Conservation (phyloP, 2,329 filamentous ascomycete genomes). For the Pyricularia sp. region DNA sequence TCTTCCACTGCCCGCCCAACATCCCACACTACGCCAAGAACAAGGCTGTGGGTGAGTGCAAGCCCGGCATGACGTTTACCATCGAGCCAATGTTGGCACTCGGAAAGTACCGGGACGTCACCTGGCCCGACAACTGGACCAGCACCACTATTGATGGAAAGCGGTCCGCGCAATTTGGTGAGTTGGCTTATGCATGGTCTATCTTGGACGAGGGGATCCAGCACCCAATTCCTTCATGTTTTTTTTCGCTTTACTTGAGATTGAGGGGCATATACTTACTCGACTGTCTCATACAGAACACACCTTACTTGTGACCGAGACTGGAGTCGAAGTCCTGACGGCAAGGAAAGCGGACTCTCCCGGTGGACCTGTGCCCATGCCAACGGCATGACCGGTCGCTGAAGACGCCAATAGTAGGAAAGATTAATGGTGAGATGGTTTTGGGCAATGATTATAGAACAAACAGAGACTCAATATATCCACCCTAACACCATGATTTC, state of each 20-base stretch:
- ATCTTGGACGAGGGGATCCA: background rate
- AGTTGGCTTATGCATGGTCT: conserved; percentile 17
- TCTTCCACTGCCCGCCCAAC: conserved; percentile 90
- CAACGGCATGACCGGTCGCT: background rate
- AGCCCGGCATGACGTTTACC: conserved; percentile 96
- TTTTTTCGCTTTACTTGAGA: background rate
- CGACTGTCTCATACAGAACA: conserved; percentile 42
- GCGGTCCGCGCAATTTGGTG: conserved; percentile 84
- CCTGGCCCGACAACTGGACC: conserved; percentile 98
- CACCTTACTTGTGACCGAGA: conserved; percentile 71
- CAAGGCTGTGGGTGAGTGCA: conserved; percentile 88
- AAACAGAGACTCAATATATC: background rate
- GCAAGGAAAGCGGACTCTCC: conserved; percentile 60
- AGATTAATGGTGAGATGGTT: background rate
- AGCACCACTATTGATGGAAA: conserved; percentile 85
- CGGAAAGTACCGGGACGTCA: conserved; percentile 82
- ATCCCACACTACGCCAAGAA: conserved; percentile 98
- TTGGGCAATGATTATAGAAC: background rate
- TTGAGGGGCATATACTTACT: background rate
- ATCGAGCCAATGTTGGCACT: conserved; percentile 98
- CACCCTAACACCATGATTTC: background rate
- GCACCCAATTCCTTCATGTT: background rate
- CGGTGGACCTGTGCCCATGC: conserved; percentile 56
- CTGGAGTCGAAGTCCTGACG: conserved; percentile 72
- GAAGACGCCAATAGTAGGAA: background rate